Evolutionary conservation across 345 rosid genomes (phyloP).

Genomic region (Zanthoxylum bungeanum): DNA sequence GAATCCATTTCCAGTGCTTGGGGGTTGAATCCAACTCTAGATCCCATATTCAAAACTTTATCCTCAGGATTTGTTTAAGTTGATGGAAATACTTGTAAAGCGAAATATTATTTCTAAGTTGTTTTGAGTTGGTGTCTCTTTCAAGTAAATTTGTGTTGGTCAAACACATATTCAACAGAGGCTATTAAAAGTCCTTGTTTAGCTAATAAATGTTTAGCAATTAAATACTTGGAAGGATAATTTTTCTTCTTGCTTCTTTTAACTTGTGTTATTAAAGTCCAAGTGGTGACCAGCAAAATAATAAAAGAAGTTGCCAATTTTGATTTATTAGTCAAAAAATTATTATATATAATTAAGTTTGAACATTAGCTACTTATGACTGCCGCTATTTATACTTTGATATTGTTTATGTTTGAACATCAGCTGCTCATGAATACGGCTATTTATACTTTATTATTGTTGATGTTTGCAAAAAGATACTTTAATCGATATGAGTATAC

Average conservation of each 20-base stretch:
- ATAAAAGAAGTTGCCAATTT: neutral
- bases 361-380: neutral
- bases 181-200: neutral
- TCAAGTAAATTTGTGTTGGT: neutral
- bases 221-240: neutral
- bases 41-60: neutral
- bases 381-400: neutral
- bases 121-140: neutral
- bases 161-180: neutral
- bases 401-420: too few relatives aligned
- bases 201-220: neutral
- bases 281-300: neutral
- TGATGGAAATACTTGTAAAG: neutral
- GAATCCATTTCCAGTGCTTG: conserved; percentile 37
- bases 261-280: neutral
- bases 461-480: too few relatives aligned
- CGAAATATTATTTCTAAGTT: too few relatives aligned
- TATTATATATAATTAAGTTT: neutral
- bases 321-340: neutral
- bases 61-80: neutral
- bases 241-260: neutral
- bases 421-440: too few relatives aligned
- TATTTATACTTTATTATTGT: too few relatives aligned
- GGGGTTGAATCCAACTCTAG: neutral
- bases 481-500: too few relatives aligned